Base-by-base conservation (phyloP, 495 filamentous ascomycete species). In the Chlorociboria aeruginascens region DNA sequence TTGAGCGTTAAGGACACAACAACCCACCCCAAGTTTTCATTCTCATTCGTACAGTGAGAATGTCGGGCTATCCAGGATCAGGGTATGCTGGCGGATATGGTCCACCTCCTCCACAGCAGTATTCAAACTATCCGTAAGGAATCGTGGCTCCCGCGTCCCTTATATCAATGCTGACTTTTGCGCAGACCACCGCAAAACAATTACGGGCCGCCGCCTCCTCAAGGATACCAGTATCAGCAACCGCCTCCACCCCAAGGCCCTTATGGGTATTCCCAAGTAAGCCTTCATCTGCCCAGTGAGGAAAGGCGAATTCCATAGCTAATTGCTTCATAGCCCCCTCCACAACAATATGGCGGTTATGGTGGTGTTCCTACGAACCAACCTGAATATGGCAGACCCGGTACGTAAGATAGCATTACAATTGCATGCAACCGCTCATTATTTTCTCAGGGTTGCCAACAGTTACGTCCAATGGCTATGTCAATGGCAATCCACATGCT, bases 401-500 rank as follows among this genome's bases (percentile, higher is more conserved):
- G 58, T 57, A 61, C 8, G 45, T 25, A 25, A 4, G 20, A 25
- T 25, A 46, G 35, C 28, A 20, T 25, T 14, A 14, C 9, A 30
- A 1, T 36, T 3, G 9, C 8, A 28, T 44, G n/a, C 32, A 38
- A 10, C 17, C 14, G 8, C 54, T 52, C 12, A 55, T 44, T 8
- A 40, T 32, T 39, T 37, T 43, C 14, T 37, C 51, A 71, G 68
- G 56, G 30, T 60, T 70, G 55, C 71, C 71, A 6, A 54, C 71
- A 11, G 63, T 63, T 43, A 69, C 62, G 52, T 67, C 67, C 34
- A 75, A 74, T 50, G 69, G 67, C n/a, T 78, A 72, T 53, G 63
- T 65, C 13, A 71, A 77, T 45, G 72, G 72, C 34, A 72, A 72
- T 51, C 66, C 62, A 44, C 51, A 52, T 50, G 76, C 69, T 16